phyloP scores from a whole-genome alignment of 2,329 filamentous ascomycete genomes.

The Ambrosiella xylebori region DNA sequence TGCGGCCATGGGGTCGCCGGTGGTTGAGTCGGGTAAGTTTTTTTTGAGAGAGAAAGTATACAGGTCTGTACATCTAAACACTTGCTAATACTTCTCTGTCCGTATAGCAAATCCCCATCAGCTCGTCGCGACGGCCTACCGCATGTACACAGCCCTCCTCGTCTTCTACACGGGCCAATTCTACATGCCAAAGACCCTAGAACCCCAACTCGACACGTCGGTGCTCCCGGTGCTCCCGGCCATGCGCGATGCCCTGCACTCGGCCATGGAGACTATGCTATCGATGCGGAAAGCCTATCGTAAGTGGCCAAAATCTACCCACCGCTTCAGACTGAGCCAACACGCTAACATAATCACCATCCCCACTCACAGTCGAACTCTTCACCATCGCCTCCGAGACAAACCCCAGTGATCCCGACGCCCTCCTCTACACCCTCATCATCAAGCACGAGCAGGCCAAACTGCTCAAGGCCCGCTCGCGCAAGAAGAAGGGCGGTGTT shows the following conservation, averaged over 20 bases:
- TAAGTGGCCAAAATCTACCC: slow-evolving; percentile 1
- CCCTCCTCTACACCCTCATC: slow-evolving; percentile 1
- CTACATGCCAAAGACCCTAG: slow-evolving; percentile 14
- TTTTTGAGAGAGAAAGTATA: not conserved
- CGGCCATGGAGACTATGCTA: slow-evolving; percentile 1
- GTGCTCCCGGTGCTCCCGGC: not conserved
- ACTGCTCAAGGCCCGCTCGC: slow-evolving; percentile 6
- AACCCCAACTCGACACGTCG: slow-evolving; percentile 10
- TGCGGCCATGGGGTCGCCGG: slow-evolving; percentile 12
- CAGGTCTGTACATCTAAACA: too few species aligned
- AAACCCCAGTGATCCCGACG: not conserved
- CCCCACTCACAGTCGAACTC: not conserved
- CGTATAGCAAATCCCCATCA: not conserved
- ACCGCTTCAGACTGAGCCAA: not conserved
- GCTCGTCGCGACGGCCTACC: slow-evolving; percentile 4
- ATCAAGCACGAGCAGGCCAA: slow-evolving; percentile 10
- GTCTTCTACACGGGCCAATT: slow-evolving; percentile 16
- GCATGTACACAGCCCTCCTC: slow-evolving; percentile 15
- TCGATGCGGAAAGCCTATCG: not conserved
- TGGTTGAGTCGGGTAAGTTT: not conserved
- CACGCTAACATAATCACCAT: not conserved
- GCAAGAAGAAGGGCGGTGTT: slow-evolving; percentile 6
- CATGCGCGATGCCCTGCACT: not conserved
- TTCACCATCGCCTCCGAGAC: not conserved
- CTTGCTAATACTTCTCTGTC: not conserved